These are phyloP conservation scores for Nepenthes alata DNA, from an alignment of 179 eudicot genomes.

Conservation along the genomic window DNA sequence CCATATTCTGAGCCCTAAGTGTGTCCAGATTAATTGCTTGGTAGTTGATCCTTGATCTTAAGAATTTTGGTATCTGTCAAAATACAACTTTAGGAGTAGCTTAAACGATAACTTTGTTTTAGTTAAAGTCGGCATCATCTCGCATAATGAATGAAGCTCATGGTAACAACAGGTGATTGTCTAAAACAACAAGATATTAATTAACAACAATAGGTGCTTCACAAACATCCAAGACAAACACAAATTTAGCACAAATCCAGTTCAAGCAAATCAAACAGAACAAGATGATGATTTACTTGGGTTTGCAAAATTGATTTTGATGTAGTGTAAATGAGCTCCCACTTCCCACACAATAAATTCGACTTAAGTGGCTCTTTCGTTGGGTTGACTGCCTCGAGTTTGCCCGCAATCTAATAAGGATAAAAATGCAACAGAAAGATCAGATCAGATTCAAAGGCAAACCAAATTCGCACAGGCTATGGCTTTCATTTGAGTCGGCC, in stretches of 20 bases:
- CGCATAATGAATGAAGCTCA: too few species aligned
- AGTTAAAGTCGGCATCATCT: too few species aligned
- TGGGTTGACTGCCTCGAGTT: slow-evolving; percentile 67
- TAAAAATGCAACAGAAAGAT: slow-evolving; percentile 3
- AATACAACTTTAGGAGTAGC: slow-evolving; percentile 5
- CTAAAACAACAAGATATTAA: neutral
- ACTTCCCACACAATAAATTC: slow-evolving; percentile 66
- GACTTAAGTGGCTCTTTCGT: slow-evolving; percentile 79
- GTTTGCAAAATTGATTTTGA: slow-evolving; percentile 73
- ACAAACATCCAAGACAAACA: neutral
- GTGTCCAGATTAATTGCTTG: slow-evolving; percentile 79
- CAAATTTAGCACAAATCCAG: neutral
- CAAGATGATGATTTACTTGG: slow-evolving; percentile 21
- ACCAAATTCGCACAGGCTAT: neutral
- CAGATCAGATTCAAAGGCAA: neutral
- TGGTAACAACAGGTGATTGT: neutral
- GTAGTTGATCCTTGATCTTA: slow-evolving; percentile 61
- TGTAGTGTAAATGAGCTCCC: slow-evolving; percentile 95
- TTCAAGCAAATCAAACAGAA: neutral
- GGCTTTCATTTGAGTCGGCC: too few species aligned
- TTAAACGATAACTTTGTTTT: too few species aligned
- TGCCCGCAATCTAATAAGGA: slow-evolving; percentile 43
- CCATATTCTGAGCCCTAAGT: slow-evolving; percentile 79
- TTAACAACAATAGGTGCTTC: too few species aligned
- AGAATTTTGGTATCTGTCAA: slow-evolving; percentile 67